Evolutionary conservation across 2,329 filamentous ascomycete species (phyloP), one percentile per base, ranked within the genome.

Genomic region (Penicillium corylophilum): DNA sequence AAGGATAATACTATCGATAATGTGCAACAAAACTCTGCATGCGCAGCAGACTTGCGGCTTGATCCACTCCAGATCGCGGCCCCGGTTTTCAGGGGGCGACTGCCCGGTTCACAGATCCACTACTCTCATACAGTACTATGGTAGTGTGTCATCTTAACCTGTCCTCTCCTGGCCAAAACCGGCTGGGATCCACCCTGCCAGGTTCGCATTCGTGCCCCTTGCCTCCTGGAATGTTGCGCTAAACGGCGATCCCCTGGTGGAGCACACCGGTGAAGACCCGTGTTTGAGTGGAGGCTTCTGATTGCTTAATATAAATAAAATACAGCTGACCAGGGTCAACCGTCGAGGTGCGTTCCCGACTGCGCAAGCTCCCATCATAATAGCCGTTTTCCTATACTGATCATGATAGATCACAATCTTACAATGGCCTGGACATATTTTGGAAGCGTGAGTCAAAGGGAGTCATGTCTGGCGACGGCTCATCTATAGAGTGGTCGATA

Each of bases 21-120:
- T 29, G 13, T 20, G 31, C 10, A 36, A 42, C 43, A 55, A 52
- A 53, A 10, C 46, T 57, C 50, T 57, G 47, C 55, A 49, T 57
- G 53, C 12, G 44, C 55, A 57, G 55, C 55, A 55, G 55, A 57
- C 55, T 51, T 53, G 55, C 50, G 55, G 55, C 55, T 57, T 48
- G 35, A 51, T 48, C 50, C 52, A 51, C 51, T 28, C 44, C 33
- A 48, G 52, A 57, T 57, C 51, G 54, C 54, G 51, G 54, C 51
- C 51, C 54, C 54, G 16, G 49, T 55, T 52, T 55, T 52, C 52
- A 56, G 54, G 54, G 53, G 53, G 26, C 22, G 24, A 20, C 35
- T 38, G 29, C 29, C 29, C 15, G 29, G 29, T 35, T 35, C 31
- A 9, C 23, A 45, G 45, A 46, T 49, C 50, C 50, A 53, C 50